These are phyloP conservation scores for Uronychia binucleata DNA, from an alignment of 73 alveolate species.

Conservation along the genomic window DNA sequence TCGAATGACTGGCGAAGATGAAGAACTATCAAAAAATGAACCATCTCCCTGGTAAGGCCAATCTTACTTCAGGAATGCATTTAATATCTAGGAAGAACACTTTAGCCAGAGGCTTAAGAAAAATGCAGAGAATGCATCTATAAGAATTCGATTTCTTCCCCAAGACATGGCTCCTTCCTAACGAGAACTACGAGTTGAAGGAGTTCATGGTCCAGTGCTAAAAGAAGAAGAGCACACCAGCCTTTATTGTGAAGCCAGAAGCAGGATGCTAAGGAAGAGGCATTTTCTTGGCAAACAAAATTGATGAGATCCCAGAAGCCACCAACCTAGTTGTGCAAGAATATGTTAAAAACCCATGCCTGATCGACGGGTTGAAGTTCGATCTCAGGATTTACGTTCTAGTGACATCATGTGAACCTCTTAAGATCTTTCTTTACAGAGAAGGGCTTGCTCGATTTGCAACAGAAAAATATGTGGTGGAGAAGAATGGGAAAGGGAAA, in stretches of 20 bases:
- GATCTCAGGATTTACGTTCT: background rate
- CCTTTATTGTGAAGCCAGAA: conserved; percentile 57
- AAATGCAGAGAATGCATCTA: background rate
- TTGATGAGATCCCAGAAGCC: background rate
- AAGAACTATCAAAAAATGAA: conserved; percentile 62
- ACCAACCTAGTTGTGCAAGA: background rate
- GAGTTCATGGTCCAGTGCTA: background rate
- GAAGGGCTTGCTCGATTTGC: background rate
- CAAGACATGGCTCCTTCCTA: conserved; percentile 70
- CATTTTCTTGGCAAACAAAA: conserved; percentile 36
- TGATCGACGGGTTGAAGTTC: background rate
- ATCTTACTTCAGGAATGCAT: conserved; percentile 3
- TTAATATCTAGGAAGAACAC: conserved; percentile 13
- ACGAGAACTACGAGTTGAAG: conserved; percentile 54
- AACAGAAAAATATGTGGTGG: background rate
- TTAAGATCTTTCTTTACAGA: background rate
- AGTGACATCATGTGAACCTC: background rate
- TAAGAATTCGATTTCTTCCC: conserved; percentile 39
- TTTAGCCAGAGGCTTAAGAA: background rate
- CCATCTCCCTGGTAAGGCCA: conserved; percentile 64
- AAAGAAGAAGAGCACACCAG: conserved; percentile 26
- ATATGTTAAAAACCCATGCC: background rate
- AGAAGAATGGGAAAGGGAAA: background rate
- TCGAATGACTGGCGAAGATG: conserved; percentile 60
- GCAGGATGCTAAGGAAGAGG: conserved; percentile 68